Evolutionary conservation across 805 yeast species (phyloP), one percentile per base, ranked within the genome.

Genomic region (Kodamaea neixiangensis): DNA sequence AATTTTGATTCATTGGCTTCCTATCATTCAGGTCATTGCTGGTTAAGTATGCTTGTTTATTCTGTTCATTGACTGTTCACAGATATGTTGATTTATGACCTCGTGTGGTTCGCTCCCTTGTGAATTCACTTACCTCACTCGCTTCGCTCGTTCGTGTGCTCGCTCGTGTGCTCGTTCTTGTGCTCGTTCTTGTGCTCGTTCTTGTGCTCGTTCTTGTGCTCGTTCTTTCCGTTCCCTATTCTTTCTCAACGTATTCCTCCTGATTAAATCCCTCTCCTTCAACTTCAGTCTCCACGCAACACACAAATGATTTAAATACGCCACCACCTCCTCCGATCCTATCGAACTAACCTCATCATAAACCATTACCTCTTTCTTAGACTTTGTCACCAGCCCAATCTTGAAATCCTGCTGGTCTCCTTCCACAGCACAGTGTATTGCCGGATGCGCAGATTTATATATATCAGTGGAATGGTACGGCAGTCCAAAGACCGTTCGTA

Each of bases 401-500:
- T 73, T 73, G 53, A 80, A 82, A 58, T 83, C 83, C 47, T 83
- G 70, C 22, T 73, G 72, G 59, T 81, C 84, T n/a, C 69, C 69
- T 34, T 72, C 75, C 2, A 86, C 79, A 5, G 85, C 87, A 31
- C 67, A 69, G 21, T 59, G 54, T 2, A 89, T 75, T 1, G 94
- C 89, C 1, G 97, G 88, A 64, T 87, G 86, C 6, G 97, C 96
- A 17, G 96, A 97, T 15, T 77, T 82, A 67, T 91, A 89, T 2
- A 97, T 96, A 22, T 85, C 78, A 40, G 93, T 86, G 58, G 87
- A 88, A 64, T 92, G 96, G 85, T 94, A 88, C n/a, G 87, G 87
- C 3, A 96, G 87, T 2, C 98, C 98, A 35, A 83, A 64, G 54
- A 78, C 73, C 57, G 98, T 79, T 6, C 96, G 93, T 6, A 91